Evolutionary conservation across 2,329 filamentous ascomycete genomes (phyloP).

Genomic region (Teratosphaeria nubilosa): DNA sequence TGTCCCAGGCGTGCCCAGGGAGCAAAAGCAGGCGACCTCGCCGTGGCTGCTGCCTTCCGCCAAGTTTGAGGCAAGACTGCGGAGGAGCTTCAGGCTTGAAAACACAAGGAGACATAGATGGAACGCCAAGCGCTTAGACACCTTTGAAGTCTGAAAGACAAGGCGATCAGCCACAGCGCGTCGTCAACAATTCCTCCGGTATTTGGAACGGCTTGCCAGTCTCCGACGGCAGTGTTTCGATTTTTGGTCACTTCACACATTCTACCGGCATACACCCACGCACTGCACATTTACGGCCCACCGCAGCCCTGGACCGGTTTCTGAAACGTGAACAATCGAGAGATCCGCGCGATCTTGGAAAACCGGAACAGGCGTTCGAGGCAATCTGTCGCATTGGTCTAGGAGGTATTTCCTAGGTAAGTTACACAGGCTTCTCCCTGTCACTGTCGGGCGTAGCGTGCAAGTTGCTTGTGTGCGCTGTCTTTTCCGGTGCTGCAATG

Average conservation of each 20-base stretch:
- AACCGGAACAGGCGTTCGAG: neutral
- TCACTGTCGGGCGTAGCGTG: neutral
- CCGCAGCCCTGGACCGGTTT: neutral
- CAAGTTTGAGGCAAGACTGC: neutral
- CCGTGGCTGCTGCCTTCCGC: neutral
- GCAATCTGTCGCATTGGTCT: neutral
- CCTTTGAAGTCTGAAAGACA: neutral
- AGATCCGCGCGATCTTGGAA: neutral
- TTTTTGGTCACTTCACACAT: neutral
- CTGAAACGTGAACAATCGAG: neutral
- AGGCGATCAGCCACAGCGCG: neutral
- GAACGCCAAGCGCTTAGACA: neutral
- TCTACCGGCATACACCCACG: neutral
- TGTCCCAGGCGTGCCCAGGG: neutral
- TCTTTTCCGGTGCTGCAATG: neutral
- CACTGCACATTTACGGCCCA: neutral
- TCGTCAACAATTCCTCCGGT: neutral
- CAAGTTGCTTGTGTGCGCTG: neutral
- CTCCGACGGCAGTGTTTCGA: neutral
- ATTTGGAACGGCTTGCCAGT: neutral
- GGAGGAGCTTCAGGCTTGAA: neutral
- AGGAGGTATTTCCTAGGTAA: neutral
- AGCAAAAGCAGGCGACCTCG: neutral
- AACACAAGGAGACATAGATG: neutral
- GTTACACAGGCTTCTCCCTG: slow-evolving; percentile 2